Evolutionary conservation across 1,284 basidiomycete genomes (phyloP).

Genomic region (Papiliotrema nemorosa): DNA sequence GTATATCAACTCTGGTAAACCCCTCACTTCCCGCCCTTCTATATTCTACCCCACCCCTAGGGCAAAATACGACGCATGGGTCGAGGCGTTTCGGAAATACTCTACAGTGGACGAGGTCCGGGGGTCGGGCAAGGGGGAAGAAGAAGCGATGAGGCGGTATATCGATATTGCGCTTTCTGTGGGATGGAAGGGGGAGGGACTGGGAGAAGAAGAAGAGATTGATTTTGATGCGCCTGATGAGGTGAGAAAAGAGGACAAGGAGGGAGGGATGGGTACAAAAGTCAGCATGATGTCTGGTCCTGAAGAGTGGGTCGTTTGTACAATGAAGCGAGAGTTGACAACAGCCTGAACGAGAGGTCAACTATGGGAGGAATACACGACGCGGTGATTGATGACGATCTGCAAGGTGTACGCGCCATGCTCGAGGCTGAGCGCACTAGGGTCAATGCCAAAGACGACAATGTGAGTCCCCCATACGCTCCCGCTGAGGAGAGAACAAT

Average conservation of each 20-base stretch:
- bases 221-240: conserved; percentile 14
- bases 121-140: conserved; percentile 54
- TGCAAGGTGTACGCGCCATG: conserved; percentile 52
- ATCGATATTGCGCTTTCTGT: conserved; percentile 63
- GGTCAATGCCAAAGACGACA: conserved; percentile 59
- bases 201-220: conserved; percentile 12
- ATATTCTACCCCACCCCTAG: conserved; percentile 74
- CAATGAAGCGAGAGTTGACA: conserved; percentile 13
- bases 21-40: conserved; percentile 59
- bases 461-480: conserved; percentile 53
- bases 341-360: conserved; percentile 11
- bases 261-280: conserved; percentile 58
- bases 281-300: conserved; percentile 60
- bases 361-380: conserved; percentile 56
- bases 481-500: conserved; percentile 60
- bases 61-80: conserved; percentile 88
- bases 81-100: conserved; percentile 56
- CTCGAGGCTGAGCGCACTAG: conserved; percentile 51
- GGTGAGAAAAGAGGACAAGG: conserved; percentile 37
- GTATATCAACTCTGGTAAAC: conserved; percentile 55
- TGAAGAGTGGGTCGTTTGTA: conserved; percentile 13
- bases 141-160: conserved; percentile 56
- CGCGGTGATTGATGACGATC: conserved; percentile 61
- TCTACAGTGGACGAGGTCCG: conserved; percentile 29
- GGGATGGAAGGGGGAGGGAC: conserved; percentile 57